Conservation (phyloP, 2,329 filamentous ascomycete species). For the Hortaea sp. region DNA sequence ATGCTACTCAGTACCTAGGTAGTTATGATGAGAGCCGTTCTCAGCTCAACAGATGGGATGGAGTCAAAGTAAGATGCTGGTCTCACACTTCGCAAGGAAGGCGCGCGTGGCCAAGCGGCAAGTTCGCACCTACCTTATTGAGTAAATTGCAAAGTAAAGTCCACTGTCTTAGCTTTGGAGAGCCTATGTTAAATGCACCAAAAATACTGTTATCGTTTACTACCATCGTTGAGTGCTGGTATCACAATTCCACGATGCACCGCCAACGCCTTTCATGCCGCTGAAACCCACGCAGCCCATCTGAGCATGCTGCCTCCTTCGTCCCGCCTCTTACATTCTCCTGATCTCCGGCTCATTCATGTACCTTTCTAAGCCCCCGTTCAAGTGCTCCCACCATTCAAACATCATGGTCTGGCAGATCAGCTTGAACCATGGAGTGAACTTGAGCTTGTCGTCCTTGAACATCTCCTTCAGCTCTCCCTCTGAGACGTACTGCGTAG, state of each 20-base stretch:
- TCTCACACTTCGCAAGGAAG: too few species aligned
- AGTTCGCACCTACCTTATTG: too few species aligned
- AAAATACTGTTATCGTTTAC: neutral
- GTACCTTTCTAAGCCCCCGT: constrained; percentile 73
- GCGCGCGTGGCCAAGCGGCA: too few species aligned
- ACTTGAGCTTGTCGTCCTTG: constrained; percentile 65
- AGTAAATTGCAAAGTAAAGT: too few species aligned
- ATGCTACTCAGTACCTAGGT: too few species aligned
- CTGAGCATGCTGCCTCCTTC: neutral
- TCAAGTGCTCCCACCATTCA: constrained; percentile 89
- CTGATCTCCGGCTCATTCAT: constrained; percentile 77
- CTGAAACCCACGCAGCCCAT: neutral
- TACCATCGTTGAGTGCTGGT: constrained; percentile 4
- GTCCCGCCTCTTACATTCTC: constrained; percentile 50
- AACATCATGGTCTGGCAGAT: constrained; percentile 97
- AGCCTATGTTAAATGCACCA: too few species aligned
- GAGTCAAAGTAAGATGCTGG: too few species aligned
- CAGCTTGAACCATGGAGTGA: constrained; percentile 98
- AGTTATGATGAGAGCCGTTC: too few species aligned
- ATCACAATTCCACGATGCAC: constrained; percentile 6
- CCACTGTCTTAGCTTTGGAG: too few species aligned
- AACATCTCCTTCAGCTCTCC: constrained; percentile 81
- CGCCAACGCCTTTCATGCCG: constrained; percentile 5
- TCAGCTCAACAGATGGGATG: too few species aligned
- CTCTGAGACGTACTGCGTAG: constrained; percentile 71